Percentiles rank a stretch among this genome's conserved stretches.
Conservation (phyloP, 345 rosid genomes). For the Cardamine occulta region DNA sequence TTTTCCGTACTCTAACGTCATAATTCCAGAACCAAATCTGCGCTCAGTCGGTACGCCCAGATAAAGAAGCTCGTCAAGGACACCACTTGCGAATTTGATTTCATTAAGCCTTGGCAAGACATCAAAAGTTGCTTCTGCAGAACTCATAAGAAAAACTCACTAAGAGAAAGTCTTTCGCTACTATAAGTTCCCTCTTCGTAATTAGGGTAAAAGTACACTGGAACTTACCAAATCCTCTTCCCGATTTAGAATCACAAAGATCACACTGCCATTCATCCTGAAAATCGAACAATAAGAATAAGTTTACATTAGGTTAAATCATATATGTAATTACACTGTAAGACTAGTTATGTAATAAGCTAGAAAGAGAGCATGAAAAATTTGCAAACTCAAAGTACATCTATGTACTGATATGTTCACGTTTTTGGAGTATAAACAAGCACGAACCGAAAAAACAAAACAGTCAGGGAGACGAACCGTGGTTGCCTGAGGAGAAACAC, state of each 20-base stretch:
- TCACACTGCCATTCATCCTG: constrained; percentile 99
- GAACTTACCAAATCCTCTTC: constrained; percentile 96
- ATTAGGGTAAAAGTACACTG: background rate
- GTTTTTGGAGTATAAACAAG: constrained; percentile 1
- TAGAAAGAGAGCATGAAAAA: background rate
- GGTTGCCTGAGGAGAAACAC: constrained; percentile 95
- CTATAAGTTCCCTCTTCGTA: constrained; percentile 1
- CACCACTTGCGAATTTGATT: constrained; percentile 96
- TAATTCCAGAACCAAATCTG: constrained; percentile 74
- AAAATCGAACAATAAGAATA: constrained; percentile 10
- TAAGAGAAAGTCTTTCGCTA: constrained; percentile 18
- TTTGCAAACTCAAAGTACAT: background rate
- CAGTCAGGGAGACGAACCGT: constrained; percentile 60
- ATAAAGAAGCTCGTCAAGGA: constrained; percentile 91
- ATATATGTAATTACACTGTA: background rate
- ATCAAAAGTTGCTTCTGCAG: constrained; percentile 95
- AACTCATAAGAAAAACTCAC: constrained; percentile 12
- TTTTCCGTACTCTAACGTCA: constrained; percentile 86
- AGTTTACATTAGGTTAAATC: background rate
- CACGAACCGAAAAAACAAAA: background rate
- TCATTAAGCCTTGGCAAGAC: constrained; percentile 93
- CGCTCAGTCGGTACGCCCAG: constrained; percentile 84
- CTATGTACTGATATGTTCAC: background rate
- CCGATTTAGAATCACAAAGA: constrained; percentile 86
- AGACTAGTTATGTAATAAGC: constrained; percentile 4